phyloP scores from a whole-genome alignment of 257 asterid genomes.

The Nicotiana knightiana region DNA sequence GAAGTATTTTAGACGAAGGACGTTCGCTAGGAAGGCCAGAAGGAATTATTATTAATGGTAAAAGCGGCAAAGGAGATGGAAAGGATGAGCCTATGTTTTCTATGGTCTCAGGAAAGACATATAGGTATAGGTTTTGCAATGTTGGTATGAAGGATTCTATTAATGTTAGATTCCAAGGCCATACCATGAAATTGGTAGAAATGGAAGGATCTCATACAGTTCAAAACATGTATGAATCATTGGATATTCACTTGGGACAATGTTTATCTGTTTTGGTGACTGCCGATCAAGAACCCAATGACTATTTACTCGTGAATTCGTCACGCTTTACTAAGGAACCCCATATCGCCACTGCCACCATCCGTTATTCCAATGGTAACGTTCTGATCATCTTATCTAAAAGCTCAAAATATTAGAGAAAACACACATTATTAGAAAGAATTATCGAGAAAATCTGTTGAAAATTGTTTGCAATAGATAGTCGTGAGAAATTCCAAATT shows the following conservation, averaged over 20 bases:
- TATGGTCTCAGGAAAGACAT: background rate
- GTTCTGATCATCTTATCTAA: background rate
- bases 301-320: background rate
- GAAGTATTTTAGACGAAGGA: background rate
- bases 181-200: conserved; percentile 3
- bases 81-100: background rate
- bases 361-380: background rate
- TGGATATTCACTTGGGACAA: conserved; percentile 11
- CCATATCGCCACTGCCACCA: background rate
- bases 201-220: conserved; percentile 7
- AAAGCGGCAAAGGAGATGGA: background rate
- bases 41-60: conserved; percentile 11
- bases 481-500: too few relatives aligned
- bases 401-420: background rate
- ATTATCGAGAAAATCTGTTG: background rate
- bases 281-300: conserved; percentile 11
- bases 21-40: background rate
- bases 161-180: background rate
- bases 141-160: background rate
- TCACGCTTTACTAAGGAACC: background rate
- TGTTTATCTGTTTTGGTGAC: background rate
- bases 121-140: conserved; percentile 11
- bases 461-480: too few relatives aligned
- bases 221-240: background rate
- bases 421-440: background rate